phyloP scores from a whole-genome alignment of 176 grass and related monocot genomes.

The Juncus effusus region DNA sequence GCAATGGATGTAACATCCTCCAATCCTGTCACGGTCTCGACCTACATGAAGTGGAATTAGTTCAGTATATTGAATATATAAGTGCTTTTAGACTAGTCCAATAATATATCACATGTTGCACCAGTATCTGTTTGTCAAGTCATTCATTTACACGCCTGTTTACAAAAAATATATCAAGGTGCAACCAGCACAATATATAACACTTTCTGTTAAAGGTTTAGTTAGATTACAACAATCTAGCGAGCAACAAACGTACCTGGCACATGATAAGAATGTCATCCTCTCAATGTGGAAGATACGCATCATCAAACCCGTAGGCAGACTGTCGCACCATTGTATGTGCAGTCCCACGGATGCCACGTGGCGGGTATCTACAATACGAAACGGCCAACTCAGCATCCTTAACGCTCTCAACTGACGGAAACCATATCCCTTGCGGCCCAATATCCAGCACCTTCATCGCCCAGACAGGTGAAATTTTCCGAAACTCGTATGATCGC shows the following conservation, averaged over 20 bases:
- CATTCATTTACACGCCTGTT: no score
- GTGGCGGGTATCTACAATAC: slow-evolving; percentile 57
- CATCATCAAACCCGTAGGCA: slow-evolving; percentile 66
- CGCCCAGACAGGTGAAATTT: slow-evolving; percentile 47
- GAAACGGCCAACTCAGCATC: slow-evolving; percentile 43
- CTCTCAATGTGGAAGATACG: slow-evolving; percentile 64
- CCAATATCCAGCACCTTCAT: slow-evolving; percentile 86
- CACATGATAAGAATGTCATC: slow-evolving; percentile 63
- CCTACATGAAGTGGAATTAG: no score
- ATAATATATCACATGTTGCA: no score
- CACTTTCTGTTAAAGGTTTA: no score
- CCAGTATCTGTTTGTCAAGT: no score
- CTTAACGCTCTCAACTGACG: slow-evolving; percentile 45
- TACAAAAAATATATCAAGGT: no score
- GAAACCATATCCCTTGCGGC: slow-evolving; percentile 65
- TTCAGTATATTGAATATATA: no score
- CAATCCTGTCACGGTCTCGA: slow-evolving; percentile 42
- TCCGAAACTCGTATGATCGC: slow-evolving; percentile 60
- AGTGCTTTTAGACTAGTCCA: no score
- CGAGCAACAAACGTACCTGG: slow-evolving; percentile 22
- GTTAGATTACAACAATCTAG: no score
- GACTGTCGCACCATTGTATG: slow-evolving; percentile 66
- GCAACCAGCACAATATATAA: no score
- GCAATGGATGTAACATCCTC: slow-evolving; percentile 62
- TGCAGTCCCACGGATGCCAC: slow-evolving; percentile 68